Base-by-base conservation (phyloP, 2,329 filamentous ascomycete genomes). In the Penicillium sp. region DNA sequence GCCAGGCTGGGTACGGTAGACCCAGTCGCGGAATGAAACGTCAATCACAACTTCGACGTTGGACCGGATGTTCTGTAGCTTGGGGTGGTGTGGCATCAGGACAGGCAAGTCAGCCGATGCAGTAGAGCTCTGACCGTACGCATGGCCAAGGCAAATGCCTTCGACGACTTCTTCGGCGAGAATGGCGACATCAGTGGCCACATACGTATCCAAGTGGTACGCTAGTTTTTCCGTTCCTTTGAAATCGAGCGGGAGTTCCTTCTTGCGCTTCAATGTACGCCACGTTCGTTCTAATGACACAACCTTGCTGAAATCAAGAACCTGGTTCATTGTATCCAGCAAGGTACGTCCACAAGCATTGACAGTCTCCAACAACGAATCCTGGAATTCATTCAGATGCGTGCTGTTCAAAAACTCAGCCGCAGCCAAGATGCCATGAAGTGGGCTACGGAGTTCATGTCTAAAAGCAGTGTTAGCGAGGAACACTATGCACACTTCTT, bases 101-200 rank as follows among this genome's bases (percentile, higher is more conserved):
- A 67, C 61, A 0, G 67, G 62, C 27, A 68, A 58, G 18, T 67
- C 67, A 14, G 62, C 65, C 1, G 62, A 56, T 1, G 62, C 59
- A 9, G 55, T 63, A 1, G 68, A 68, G n/a, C 56, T 66, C 32
- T 73, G 68, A 13, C 71, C 70, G 34, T 74, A 76, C 1, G 67
- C 64, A 60, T 83, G 79, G 0, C 82, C 82, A 32, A 76, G 72
- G 61, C 73, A 81, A 4, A 84, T 81, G 1, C 82, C 81, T 54
- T 84, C 81, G 5, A 82, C 76, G 0, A 82, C 81, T 58, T 83
- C 81, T 63, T 83, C 82, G 0, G 79, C 75, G 10, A 83, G 59
- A 2, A 76, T 68, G 14, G 76, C 74, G 0, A 83, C 64, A 53
- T 81, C 76, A 0, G 77, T 71, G 7, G 64, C 63, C 4, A 72